Percentiles rank a stretch among this genome's conserved stretches.
Evolutionary conservation across 768 basidiomycete species (phyloP).

Genomic region (Mycena galopus): DNA sequence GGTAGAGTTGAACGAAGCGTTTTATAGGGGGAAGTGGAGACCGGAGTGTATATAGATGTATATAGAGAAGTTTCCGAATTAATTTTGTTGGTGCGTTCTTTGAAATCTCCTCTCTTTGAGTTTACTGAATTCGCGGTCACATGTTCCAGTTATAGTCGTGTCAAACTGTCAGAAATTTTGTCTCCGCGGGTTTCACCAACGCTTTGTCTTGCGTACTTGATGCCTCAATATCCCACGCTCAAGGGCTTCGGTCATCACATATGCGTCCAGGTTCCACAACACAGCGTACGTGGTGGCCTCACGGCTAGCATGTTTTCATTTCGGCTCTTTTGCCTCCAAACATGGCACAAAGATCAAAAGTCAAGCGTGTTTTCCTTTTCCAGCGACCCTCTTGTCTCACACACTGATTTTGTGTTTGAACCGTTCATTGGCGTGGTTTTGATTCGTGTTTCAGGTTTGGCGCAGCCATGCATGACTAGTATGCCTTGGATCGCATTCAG

Average conservation of each 20-base stretch:
- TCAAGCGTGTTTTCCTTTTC: conserved; percentile 4
- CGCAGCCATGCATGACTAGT: not conserved
- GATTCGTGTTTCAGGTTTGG: not conserved
- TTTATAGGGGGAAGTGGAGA: conserved; percentile 5
- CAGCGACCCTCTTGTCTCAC: not conserved
- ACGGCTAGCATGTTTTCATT: conserved; percentile 12
- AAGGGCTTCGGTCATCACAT: not conserved
- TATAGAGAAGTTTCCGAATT: not conserved
- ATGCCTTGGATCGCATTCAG: not conserved
- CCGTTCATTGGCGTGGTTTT: not conserved
- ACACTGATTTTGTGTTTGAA: conserved; percentile 16
- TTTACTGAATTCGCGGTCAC: not conserved
- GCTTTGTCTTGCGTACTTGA: not conserved
- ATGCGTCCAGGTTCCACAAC: not conserved
- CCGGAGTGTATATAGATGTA: not conserved
- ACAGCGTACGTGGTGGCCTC: conserved; percentile 13
- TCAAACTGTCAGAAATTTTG: not conserved
- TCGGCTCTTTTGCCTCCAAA: conserved; percentile 12
- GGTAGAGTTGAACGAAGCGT: conserved; percentile 40
- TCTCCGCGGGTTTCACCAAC: not conserved
- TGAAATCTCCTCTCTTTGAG: not conserved
- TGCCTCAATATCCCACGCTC: not conserved
- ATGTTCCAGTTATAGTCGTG: no score
- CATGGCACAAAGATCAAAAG: conserved; percentile 20
- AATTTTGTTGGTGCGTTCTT: not conserved